phyloP scores from a whole-genome alignment of 768 basidiomycete genomes.

The Calocybe indica region DNA sequence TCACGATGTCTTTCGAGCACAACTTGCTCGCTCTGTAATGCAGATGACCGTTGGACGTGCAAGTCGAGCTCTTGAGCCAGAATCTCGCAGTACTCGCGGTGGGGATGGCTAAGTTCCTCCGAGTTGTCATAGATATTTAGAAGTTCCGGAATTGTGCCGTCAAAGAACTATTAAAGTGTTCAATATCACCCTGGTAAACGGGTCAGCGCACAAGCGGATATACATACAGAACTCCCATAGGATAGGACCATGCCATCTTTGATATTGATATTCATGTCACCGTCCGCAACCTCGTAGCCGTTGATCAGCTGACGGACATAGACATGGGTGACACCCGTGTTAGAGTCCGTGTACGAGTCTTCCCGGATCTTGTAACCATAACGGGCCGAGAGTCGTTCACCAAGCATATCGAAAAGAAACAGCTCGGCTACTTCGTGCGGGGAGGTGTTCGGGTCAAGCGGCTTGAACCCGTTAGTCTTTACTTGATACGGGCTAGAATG shows the following conservation, averaged over 20 bases:
- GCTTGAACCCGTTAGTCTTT: conserved; percentile 33
- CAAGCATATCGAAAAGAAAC: conserved; percentile 45
- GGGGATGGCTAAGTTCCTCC: conserved; percentile 11
- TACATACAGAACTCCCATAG: conserved; percentile 77
- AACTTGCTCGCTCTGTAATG: conserved; percentile 25
- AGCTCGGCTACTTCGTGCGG: conserved; percentile 54
- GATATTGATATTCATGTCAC: conserved; percentile 91
- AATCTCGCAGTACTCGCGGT: conserved; percentile 7
- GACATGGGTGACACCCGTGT: conserved; percentile 84
- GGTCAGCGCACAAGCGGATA: too few species aligned
- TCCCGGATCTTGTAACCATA: conserved; percentile 57
- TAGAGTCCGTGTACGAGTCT: conserved; percentile 83
- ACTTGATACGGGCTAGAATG: conserved; percentile 43
- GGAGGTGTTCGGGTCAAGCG: conserved; percentile 32
- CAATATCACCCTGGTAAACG: conserved; percentile 7
- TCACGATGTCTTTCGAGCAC: conserved; percentile 20
- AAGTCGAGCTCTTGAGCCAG: conserved; percentile 30
- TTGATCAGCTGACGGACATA: conserved; percentile 83
- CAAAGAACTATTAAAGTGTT: conserved; percentile 55
- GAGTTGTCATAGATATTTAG: conserved; percentile 7
- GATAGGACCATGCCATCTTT: conserved; percentile 79
- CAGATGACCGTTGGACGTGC: conserved; percentile 20
- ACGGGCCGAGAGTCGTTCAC: conserved; percentile 27
- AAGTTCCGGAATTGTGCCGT: conserved; percentile 45
- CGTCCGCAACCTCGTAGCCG: conserved; percentile 84